Evolutionary conservation across 371 early-diverging fungal genomes (phyloP).

Genomic region (Lichtheimia ornata): DNA sequence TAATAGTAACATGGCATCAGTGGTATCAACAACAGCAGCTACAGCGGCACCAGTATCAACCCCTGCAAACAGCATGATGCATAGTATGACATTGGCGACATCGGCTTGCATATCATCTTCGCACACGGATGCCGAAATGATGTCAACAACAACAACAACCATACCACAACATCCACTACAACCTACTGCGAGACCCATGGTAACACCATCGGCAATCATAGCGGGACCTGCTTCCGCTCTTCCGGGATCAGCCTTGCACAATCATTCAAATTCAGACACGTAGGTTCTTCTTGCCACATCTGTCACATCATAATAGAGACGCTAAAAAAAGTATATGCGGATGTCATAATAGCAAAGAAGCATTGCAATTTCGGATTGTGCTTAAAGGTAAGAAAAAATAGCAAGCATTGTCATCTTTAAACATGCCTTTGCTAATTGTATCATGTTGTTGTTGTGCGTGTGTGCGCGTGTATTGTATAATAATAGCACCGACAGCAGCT

Average conservation of each 20-base stretch:
- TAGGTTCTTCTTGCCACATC: too few relatives aligned
- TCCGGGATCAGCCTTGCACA: too few relatives aligned
- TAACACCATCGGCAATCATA: background rate
- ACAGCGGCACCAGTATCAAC: slow-evolving; percentile 1
- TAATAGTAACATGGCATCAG: too few relatives aligned
- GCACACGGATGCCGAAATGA: background rate
- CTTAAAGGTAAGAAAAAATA: too few relatives aligned
- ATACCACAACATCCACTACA: background rate
- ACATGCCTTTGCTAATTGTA: background rate
- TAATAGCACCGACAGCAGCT: slow-evolving; percentile 39
- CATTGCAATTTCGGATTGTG: too few relatives aligned
- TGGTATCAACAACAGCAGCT: background rate
- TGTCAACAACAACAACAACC: background rate
- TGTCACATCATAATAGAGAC: too few relatives aligned
- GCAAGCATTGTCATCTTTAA: background rate
- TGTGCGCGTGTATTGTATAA: background rate
- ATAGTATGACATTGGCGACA: slow-evolving; percentile 4
- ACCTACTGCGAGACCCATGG: background rate
- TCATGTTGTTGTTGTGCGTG: background rate
- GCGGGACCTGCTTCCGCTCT: background rate
- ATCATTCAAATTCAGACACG: too few relatives aligned
- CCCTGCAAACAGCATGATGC: background rate
- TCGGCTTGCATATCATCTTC: slow-evolving; percentile 3
- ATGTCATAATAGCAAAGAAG: too few relatives aligned
- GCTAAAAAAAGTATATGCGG: too few relatives aligned